Evolutionary conservation across 2,329 filamentous ascomycete genomes (phyloP).

Genomic region (Cryphonectria parasitica): DNA sequence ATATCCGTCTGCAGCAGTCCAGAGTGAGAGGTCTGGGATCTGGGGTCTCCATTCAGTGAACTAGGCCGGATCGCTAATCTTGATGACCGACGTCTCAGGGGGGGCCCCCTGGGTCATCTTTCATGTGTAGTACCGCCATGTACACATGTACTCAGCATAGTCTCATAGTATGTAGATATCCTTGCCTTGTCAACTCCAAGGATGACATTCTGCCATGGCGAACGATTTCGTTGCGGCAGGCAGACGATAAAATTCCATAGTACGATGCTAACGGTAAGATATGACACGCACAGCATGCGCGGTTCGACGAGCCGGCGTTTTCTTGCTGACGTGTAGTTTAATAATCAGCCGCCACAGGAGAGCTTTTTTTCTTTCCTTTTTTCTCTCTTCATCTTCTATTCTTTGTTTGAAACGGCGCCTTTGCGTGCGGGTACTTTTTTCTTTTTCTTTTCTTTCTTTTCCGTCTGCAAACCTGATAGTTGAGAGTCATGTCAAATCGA

Average conservation of each 20-base stretch:
- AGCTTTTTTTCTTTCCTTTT: not conserved
- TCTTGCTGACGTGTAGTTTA: not conserved
- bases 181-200: not conserved
- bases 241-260: not conserved
- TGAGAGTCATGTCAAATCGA: not conserved
- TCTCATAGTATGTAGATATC: not conserved
- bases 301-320: not conserved
- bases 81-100: constrained; percentile 15
- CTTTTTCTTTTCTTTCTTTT: not conserved
- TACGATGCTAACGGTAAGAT: not conserved
- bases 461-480: not conserved
- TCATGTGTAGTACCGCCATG: not conserved
- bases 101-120: constrained; percentile 2
- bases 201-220: not conserved
- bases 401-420: not conserved
- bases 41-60: constrained; percentile 25
- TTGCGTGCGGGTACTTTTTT: not conserved
- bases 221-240: not conserved
- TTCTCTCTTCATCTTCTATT: not conserved
- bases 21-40: not conserved
- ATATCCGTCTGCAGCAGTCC: not conserved
- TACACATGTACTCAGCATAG: not conserved
- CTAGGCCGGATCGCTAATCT: constrained; percentile 25
- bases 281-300: constrained; percentile 3
- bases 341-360: not conserved